A percentile compares a stretch with the other conserved stretches of the same genome.
Conservation (phyloP, 768 basidiomycete genomes). For the Trametes villosa region DNA sequence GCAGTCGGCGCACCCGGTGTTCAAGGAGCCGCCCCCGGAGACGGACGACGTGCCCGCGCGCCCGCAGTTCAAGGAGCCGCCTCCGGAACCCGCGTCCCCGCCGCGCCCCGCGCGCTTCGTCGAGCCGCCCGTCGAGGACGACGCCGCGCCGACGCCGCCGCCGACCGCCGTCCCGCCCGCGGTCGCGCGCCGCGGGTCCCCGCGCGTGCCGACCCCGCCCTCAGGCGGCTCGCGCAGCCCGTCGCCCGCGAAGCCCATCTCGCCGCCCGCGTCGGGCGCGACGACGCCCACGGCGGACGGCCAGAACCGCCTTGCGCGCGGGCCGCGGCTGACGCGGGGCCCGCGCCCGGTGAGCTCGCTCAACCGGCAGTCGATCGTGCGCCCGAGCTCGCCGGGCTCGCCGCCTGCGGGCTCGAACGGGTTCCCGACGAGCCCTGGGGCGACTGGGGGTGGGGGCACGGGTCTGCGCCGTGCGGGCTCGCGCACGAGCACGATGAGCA, state of each 20-base stretch:
- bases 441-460: constrained; percentile 8
- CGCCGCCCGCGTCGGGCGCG: constrained; percentile 37
- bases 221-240: constrained; percentile 33
- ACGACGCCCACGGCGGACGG: constrained; percentile 45
- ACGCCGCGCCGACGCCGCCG: constrained; percentile 35
- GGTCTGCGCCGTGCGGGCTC: constrained; percentile 26
- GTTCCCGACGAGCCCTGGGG: constrained; percentile 3
- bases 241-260: constrained; percentile 41
- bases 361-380: constrained; percentile 49
- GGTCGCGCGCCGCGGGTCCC: constrained; percentile 30
- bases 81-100: constrained; percentile 26
- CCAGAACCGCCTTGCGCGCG: constrained; percentile 45
- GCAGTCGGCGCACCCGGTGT: constrained; percentile 46
- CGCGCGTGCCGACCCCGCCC: constrained; percentile 42
- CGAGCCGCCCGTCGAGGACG: constrained; percentile 58
- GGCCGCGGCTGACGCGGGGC: constrained; percentile 52
- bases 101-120: constrained; percentile 33
- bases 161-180: constrained; percentile 14
- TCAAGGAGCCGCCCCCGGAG: constrained; percentile 70
- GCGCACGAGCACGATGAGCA: constrained; percentile 29
- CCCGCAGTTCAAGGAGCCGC: constrained; percentile 46
- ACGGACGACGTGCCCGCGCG: constrained; percentile 50
- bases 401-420: constrained; percentile 14
- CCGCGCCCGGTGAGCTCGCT: constrained; percentile 59
- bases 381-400: constrained; percentile 22